phyloP scores from a whole-genome alignment of 192 early-diverging fungal genomes.

The Kappamyces sp. region DNA sequence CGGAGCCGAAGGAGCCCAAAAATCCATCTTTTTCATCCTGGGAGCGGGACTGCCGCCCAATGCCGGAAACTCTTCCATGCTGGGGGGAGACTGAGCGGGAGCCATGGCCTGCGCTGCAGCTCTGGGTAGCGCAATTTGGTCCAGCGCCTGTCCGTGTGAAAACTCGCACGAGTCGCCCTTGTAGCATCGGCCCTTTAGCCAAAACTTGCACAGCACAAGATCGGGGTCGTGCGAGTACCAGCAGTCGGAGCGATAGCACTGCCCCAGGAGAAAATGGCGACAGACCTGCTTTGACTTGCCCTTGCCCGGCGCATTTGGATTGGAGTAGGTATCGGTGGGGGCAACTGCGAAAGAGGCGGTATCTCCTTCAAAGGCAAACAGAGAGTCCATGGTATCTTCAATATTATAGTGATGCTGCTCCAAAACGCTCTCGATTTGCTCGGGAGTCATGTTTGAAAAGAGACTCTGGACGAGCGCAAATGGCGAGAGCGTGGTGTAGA shows the following conservation, averaged over 20 bases:
- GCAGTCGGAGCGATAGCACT: constrained; percentile 42
- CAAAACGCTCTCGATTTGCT: constrained; percentile 18
- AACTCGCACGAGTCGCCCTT: constrained; percentile 40
- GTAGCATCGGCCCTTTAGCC: constrained; percentile 32
- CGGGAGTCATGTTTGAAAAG: constrained; percentile 24
- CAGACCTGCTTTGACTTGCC: constrained; percentile 31
- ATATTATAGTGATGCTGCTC: constrained; percentile 23
- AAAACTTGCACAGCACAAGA: constrained; percentile 39
- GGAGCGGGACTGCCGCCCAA: constrained; percentile 1
- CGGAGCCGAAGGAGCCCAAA: constrained; percentile 31
- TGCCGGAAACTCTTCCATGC: constrained; percentile 28
- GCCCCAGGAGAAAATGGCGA: constrained; percentile 43
- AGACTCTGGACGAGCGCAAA: constrained; percentile 26
- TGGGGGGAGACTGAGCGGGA: constrained; percentile 5
- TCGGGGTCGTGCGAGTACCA: constrained; percentile 48
- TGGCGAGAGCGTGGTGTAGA: constrained; percentile 25
- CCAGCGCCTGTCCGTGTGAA: constrained; percentile 26
- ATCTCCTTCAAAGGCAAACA: constrained; percentile 9
- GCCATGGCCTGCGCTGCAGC: constrained; percentile 7
- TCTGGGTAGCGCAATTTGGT: constrained; percentile 1
- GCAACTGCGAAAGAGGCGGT: background rate
- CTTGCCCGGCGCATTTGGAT: background rate
- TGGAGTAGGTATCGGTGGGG: background rate
- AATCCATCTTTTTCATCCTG: constrained; percentile 23
- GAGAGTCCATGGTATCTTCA: constrained; percentile 21